Percentiles rank a stretch among this genome's conserved stretches.
Conservation (phyloP, 2,329 filamentous ascomycete genomes). For the Aspergillus aculeatus region DNA sequence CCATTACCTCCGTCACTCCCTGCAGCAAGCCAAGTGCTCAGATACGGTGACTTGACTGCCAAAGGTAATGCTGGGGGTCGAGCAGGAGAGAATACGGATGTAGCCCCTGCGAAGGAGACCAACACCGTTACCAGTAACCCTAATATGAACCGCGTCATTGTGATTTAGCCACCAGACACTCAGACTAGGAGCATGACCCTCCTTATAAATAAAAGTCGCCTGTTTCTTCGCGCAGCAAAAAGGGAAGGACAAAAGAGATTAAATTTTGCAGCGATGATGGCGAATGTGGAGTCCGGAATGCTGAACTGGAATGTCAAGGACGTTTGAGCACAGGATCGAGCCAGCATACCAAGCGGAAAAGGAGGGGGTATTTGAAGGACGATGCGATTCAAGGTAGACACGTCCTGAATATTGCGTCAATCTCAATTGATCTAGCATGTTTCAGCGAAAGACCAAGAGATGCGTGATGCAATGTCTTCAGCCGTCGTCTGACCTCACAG, state of each 20-base stretch:
- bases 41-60: constrained; percentile 71
- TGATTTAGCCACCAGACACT: constrained; percentile 19
- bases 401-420: constrained; percentile 1
- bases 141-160: constrained; percentile 31
- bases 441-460: constrained; percentile 10
- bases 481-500: constrained; percentile 24
- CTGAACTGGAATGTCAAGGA: constrained; percentile 29
- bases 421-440: constrained; percentile 8
- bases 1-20: constrained; percentile 63
- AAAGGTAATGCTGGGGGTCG: constrained; percentile 68
- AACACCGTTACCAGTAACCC: constrained; percentile 25
- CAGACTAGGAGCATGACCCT: constrained; percentile 21
- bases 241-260: constrained; percentile 9
- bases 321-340: constrained; percentile 27
- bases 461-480: constrained; percentile 10
- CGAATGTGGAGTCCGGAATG: constrained; percentile 24
- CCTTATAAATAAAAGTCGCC: constrained; percentile 6
- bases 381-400: constrained; percentile 2
- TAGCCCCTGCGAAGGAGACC: constrained; percentile 23
- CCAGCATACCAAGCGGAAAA: constrained; percentile 19
- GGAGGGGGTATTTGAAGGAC: constrained; percentile 11
- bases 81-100: constrained; percentile 62
- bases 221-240: constrained; percentile 13
- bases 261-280: neutral
- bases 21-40: constrained; percentile 67